Evolutionary conservation across 768 basidiomycete genomes (phyloP).

Genomic region (Fomitopsis serialis): DNA sequence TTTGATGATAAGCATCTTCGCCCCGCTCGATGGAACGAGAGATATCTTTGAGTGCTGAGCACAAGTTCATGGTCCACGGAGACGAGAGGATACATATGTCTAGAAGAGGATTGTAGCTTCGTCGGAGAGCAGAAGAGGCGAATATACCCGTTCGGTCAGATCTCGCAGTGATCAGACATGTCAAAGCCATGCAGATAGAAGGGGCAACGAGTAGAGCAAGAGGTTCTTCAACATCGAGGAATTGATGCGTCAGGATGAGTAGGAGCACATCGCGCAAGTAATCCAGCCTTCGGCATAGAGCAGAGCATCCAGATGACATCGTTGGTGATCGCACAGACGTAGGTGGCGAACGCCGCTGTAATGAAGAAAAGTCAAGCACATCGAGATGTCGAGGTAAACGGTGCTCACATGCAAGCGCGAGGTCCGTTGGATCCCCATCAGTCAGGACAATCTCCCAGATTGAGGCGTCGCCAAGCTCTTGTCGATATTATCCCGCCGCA

Average conservation of each 20-base stretch:
- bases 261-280: slow-evolving; percentile 46
- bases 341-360: slow-evolving; percentile 43
- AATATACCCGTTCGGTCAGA: not conserved
- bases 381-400: not conserved
- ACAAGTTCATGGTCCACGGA: slow-evolving; percentile 48
- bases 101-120: not conserved
- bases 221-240: slow-evolving; percentile 41
- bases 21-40: not conserved
- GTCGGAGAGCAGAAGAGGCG: not conserved
- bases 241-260: slow-evolving; percentile 40
- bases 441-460: slow-evolving; percentile 34
- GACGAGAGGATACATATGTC: slow-evolving; percentile 25
- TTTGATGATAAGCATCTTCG: not conserved
- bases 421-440: slow-evolving; percentile 20
- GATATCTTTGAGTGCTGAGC: slow-evolving; percentile 26
- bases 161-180: not conserved
- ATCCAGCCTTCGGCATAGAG: slow-evolving; percentile 45
- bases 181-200: slow-evolving; percentile 45
- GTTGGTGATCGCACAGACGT: slow-evolving; percentile 27
- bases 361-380: not conserved
- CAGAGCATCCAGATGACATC: slow-evolving; percentile 24
- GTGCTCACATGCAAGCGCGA: slow-evolving; percentile 38
- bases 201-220: slow-evolving; percentile 46
- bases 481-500: not conserved
- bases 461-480: slow-evolving; percentile 26